These are phyloP conservation scores for Leccinum obscurum DNA, from an alignment of 768 basidiomycete species.

Conservation along the genomic window DNA sequence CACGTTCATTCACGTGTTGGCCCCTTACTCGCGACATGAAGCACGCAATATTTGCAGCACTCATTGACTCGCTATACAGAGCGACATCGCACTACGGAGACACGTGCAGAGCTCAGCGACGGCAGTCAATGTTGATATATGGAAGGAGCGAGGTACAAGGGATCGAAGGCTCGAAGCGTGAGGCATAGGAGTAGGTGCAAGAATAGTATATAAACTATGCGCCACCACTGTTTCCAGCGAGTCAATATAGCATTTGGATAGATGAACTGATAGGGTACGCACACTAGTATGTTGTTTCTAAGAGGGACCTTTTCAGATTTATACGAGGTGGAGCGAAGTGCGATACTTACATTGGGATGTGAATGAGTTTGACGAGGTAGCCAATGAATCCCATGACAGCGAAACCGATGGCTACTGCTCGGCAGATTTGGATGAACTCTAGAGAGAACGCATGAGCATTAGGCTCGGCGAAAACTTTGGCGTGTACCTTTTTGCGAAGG, in stretches of 20 bases:
- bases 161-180: slow-evolving; percentile 16
- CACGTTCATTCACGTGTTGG: background rate
- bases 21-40: background rate
- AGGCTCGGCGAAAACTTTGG: background rate
- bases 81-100: background rate
- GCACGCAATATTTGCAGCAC: slow-evolving; percentile 7
- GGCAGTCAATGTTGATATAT: slow-evolving; percentile 13
- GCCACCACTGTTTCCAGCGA: slow-evolving; percentile 56
- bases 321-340: slow-evolving; percentile 1
- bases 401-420: slow-evolving; percentile 95
- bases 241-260: slow-evolving; percentile 26
- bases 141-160: slow-evolving; percentile 21
- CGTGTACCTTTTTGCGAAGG: slow-evolving; percentile 86
- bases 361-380: slow-evolving; percentile 97
- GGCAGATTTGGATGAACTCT: slow-evolving; percentile 96
- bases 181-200: slow-evolving; percentile 10
- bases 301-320: slow-evolving; percentile 16
- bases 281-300: slow-evolving; percentile 98
- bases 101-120: slow-evolving; percentile 1
- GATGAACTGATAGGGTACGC: slow-evolving; percentile 40
- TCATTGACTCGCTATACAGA: background rate
- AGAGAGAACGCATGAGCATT: slow-evolving; percentile 12
- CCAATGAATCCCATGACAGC: slow-evolving; percentile 99
- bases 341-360: slow-evolving; percentile 90
- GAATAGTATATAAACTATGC: slow-evolving; percentile 47